phyloP scores from a whole-genome alignment of 208 protist species.

The Tetramitus jugosus region DNA sequence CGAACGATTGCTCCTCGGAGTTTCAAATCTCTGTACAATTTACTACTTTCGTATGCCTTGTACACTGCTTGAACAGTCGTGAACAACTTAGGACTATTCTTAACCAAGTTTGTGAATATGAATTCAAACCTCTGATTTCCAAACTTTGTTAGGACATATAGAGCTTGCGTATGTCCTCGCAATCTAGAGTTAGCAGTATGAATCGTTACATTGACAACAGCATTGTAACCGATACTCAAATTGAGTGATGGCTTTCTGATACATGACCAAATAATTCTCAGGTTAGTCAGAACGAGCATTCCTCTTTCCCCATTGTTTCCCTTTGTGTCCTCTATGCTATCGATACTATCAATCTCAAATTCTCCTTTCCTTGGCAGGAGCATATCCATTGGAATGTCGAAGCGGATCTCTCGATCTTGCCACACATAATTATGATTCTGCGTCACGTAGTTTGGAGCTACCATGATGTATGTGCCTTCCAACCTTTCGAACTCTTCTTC shows the following conservation, averaged over 20 bases:
- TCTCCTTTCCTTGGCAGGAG: slow-evolving; percentile 64
- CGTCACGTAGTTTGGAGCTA: too few relatives aligned
- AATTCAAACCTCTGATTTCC: slow-evolving; percentile 76
- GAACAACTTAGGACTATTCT: slow-evolving; percentile 53
- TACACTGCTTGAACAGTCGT: slow-evolving; percentile 61
- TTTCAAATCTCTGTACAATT: slow-evolving; percentile 84
- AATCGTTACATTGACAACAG: slow-evolving; percentile 68
- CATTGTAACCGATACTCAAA: slow-evolving; percentile 82
- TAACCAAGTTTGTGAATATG: slow-evolving; percentile 76
- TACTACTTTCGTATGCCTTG: slow-evolving; percentile 82
- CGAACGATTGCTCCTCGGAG: slow-evolving; percentile 73
- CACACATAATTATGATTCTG: slow-evolving; percentile 62
- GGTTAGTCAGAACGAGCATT: slow-evolving; percentile 80
- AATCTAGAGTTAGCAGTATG: slow-evolving; percentile 64
- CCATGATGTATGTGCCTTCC: too few relatives aligned
- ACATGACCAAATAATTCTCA: slow-evolving; percentile 82
- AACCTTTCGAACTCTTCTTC: too few relatives aligned
- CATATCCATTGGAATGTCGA: slow-evolving; percentile 52
- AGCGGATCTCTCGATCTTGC: slow-evolving; percentile 89
- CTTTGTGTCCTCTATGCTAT: slow-evolving; percentile 85
- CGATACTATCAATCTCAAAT: slow-evolving; percentile 59
- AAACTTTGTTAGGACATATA: slow-evolving; percentile 75
- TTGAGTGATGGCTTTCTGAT: slow-evolving; percentile 49
- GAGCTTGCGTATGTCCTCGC: slow-evolving; percentile 60
- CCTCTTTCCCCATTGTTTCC: slow-evolving; percentile 83